Base-by-base conservation (phyloP, 2,329 filamentous ascomycete species). In the Rhinocladiella mackenziei region DNA sequence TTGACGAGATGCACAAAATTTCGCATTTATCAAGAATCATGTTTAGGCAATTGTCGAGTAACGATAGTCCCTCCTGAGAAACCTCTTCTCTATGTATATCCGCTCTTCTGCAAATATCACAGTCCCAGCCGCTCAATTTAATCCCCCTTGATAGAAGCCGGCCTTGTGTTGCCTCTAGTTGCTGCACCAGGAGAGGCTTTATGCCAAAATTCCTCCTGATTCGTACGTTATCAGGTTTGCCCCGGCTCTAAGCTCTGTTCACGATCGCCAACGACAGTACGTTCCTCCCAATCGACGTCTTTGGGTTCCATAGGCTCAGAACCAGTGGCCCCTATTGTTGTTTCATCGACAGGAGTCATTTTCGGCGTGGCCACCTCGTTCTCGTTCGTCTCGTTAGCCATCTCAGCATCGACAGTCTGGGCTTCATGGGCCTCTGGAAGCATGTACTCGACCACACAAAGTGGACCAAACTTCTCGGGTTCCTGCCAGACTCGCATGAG, bases 401-500 rank as follows among this genome's bases (percentile, higher is more conserved):
- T 40, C 5, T 25, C 31, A 14, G 7, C 18, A 15, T 20, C 8
- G 23, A 18, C 19, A 13, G 10, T 4, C 3, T 22, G 14, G 10
- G 15, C 8, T 19, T 14, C n/a, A 7, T 35, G 14, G 6, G 13
- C 17, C 17, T 44, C 26, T 7, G 34, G 34, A 25, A 44, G 41
- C 34, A 34, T 20, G 22, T 39, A 44, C 20, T 44, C 41, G 14
- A 44, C 41, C 8, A 44, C 41, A 19, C 34, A 38, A 8, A 44
- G 29, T n/a, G 41, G 41, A 4, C 41, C 41, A 14, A 43, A 43
- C 29, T 19, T 44, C 14, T 44, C 41, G n/a, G 34, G 33, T 26
- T 38, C 36, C 19, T 44, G 41, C 33, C 30, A 44, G 5, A 44
- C 34, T 9, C 29, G 18, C 29, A 44, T 25, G 8, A 44, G 32